Evolutionary conservation across 176 grass and related monocot species (phyloP), one percentile per base, ranked within the genome.

Genomic region (Thinopyrum elongatum): DNA sequence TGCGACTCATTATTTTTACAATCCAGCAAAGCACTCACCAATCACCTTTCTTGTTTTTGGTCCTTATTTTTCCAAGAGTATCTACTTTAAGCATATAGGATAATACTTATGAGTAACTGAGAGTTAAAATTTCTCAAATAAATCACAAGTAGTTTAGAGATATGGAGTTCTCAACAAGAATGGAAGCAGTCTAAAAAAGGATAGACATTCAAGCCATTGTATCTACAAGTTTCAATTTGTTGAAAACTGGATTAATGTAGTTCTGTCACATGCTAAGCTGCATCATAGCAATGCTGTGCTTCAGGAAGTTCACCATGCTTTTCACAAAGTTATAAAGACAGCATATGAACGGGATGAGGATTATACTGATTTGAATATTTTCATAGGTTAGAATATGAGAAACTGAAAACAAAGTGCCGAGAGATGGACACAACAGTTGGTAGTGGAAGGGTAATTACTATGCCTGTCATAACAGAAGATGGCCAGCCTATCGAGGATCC

Each of bases 321-420:
- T 35, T 57, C 17, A 16, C 4, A 62, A 34, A 28, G 28, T 38
- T 72, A 59, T 68, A 12, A 38, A 74, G 46, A 71, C 66, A 78
- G 10, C 67, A 84, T 35, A 67, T 65, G 41, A 16, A 34, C 35
- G 61, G 22, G 46, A 75, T 31, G 77, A 60, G 65, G 83, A 63
- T 61, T 75, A 82, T 85, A 82, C 81, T 87, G 66, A 72, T 69
- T 72, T 90, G 16, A 57, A 60, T 71, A 57, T 88, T 77, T 75
- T 90, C 58, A 53, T 93, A 98, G 97, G 87, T 90, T 85, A 84
- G 94, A 98, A 62, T 95, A 98, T 77, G 97, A 94, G 71, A 92
- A 80, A 82, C 71, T 98, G 77, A 98, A 98, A 88, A 70, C 78
- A 16, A 95, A 91, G 82, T 98, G 97, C 93, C 88, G 88, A 84